These are phyloP conservation scores for Yarrowia osloensis DNA, from an alignment of 805 yeast genomes.

Conservation along the genomic window DNA sequence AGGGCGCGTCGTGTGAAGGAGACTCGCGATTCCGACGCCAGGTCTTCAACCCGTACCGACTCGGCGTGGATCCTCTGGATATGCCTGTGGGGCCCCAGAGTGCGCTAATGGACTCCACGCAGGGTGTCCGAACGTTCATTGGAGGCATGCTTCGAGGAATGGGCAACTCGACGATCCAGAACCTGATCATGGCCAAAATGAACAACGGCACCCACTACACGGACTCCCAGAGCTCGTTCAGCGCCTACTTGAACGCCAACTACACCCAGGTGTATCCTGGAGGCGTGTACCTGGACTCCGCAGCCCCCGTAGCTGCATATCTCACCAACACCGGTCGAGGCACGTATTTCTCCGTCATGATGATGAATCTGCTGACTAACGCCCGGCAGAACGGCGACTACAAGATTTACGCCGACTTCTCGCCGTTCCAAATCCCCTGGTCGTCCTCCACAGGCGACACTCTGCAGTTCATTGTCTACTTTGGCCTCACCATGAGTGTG, in stretches of 20 bases:
- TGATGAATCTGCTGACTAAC: slow-evolving; percentile 40
- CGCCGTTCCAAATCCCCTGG: slow-evolving; percentile 44
- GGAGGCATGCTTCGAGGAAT: slow-evolving; percentile 9
- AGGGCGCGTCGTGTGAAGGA: slow-evolving; percentile 35
- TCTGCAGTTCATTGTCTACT: slow-evolving; percentile 43
- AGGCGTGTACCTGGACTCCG: slow-evolving; percentile 39
- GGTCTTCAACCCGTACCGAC: slow-evolving; percentile 32
- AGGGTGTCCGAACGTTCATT: slow-evolving; percentile 32
- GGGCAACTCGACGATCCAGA: slow-evolving; percentile 25
- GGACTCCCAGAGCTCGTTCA: slow-evolving; percentile 35
- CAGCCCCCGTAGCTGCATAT: slow-evolving; percentile 39
- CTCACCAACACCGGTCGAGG: slow-evolving; percentile 37
- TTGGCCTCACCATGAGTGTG: slow-evolving; percentile 43
- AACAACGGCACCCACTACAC: slow-evolving; percentile 32
- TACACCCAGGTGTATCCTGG: slow-evolving; percentile 41
- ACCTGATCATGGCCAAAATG: slow-evolving; percentile 20
- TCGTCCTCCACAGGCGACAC: slow-evolving; percentile 41
- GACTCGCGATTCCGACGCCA: slow-evolving; percentile 30
- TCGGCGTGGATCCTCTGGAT: slow-evolving; percentile 10
- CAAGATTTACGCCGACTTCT: slow-evolving; percentile 39
- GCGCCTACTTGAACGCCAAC: slow-evolving; percentile 35
- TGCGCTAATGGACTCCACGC: neutral
- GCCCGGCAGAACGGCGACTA: slow-evolving; percentile 39
- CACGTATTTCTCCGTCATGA: slow-evolving; percentile 36
- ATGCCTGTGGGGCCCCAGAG: slow-evolving; percentile 34